A percentile compares a stretch with the other conserved stretches of the same genome.
Evolutionary conservation across 2,329 filamentous ascomycete genomes (phyloP).

Genomic region (Diaporthe sp.): DNA sequence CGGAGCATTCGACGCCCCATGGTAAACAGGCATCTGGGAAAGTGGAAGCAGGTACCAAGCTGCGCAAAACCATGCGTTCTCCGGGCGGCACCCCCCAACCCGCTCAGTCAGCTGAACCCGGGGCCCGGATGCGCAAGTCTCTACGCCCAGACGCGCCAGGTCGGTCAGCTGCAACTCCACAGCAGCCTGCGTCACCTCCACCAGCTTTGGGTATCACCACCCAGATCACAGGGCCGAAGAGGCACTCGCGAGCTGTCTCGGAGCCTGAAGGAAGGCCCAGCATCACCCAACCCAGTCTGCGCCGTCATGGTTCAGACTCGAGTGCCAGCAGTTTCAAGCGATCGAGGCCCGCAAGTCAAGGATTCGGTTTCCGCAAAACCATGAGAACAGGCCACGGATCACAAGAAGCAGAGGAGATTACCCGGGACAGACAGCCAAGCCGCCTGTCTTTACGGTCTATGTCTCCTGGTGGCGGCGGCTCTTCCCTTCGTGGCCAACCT

Average conservation of each 20-base stretch:
- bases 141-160: slow-evolving; percentile 43
- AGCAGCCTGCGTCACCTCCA: slow-evolving; percentile 35
- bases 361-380: slow-evolving; percentile 77
- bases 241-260: slow-evolving; percentile 34
- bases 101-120: slow-evolving; percentile 35
- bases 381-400: slow-evolving; percentile 70
- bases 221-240: slow-evolving; percentile 4
- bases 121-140: slow-evolving; percentile 53
- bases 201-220: slow-evolving; percentile 15
- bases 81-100: slow-evolving; percentile 38
- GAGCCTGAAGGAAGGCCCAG: slow-evolving; percentile 37
- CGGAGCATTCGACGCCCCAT: slow-evolving; percentile 35
- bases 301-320: slow-evolving; percentile 72
- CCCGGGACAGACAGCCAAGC: slow-evolving; percentile 41
- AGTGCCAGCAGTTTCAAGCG: slow-evolving; percentile 89
- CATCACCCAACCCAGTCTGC: slow-evolving; percentile 53
- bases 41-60: slow-evolving; percentile 44
- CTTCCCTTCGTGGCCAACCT: slow-evolving; percentile 43
- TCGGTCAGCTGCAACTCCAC: slow-evolving; percentile 21
- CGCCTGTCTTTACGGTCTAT: slow-evolving; percentile 78
- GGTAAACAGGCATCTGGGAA: slow-evolving; percentile 40
- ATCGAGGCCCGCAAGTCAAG: slow-evolving; percentile 61
- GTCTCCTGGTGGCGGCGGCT: slow-evolving; percentile 69
- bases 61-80: slow-evolving; percentile 64
- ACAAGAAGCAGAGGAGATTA: slow-evolving; percentile 5